Percentiles rank a stretch among this genome's conserved stretches.
These are phyloP conservation scores for Elasticomyces elasticus DNA, from an alignment of 495 filamentous ascomycete genomes.

Conservation along the genomic window DNA sequence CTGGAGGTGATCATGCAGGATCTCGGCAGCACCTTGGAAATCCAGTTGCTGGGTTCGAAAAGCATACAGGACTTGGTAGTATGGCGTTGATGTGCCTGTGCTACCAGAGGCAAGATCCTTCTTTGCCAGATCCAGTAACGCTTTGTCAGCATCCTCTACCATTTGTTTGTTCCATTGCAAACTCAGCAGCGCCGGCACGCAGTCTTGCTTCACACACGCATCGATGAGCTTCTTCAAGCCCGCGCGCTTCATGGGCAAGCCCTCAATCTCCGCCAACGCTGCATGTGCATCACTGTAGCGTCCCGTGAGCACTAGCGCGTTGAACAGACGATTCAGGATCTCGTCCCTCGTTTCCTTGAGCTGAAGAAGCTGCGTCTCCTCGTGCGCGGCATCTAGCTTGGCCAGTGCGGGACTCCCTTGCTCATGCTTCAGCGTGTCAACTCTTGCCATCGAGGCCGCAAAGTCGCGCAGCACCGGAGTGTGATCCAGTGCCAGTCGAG, in stretches of 20 bases:
- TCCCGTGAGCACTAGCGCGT: conserved; percentile 61
- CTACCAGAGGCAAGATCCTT: conserved; percentile 43
- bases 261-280: conserved; percentile 41
- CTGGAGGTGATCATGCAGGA: conserved; percentile 59
- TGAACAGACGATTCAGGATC: conserved; percentile 73
- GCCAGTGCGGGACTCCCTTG: conserved; percentile 7
- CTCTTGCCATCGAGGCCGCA: background rate
- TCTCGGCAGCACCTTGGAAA: conserved; percentile 76
- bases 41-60: conserved; percentile 77
- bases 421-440: conserved; percentile 12
- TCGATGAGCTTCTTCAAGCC: conserved; percentile 10
- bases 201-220: conserved; percentile 8
- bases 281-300: conserved; percentile 76
- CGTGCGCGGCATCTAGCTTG: background rate
- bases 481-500: conserved; percentile 59
- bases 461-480: conserved; percentile 10
- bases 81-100: conserved; percentile 37
- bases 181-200: conserved; percentile 46
- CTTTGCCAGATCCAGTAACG: conserved; percentile 54
- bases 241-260: conserved; percentile 4
- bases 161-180: conserved; percentile 60
- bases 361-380: conserved; percentile 3
- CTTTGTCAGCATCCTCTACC: conserved; percentile 64
- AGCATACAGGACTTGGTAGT: conserved; percentile 62
- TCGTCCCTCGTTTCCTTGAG: conserved; percentile 40